These are phyloP conservation scores for Starmerella floricola DNA, from an alignment of 805 yeast genomes.

Conservation along the genomic window DNA sequence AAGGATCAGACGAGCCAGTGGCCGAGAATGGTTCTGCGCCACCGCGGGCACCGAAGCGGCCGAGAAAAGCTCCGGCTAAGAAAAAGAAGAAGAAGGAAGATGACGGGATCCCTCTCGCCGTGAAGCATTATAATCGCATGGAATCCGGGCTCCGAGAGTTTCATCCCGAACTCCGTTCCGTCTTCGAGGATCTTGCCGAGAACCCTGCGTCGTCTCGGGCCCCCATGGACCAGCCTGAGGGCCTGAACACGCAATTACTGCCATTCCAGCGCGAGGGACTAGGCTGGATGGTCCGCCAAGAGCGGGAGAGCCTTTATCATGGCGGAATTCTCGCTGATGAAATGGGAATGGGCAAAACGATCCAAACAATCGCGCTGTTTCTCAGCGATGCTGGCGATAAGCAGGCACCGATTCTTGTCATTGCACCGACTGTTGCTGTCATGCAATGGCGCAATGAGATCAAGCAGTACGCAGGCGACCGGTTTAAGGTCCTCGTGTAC, in stretches of 20 bases:
- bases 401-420: conserved; percentile 70
- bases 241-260: conserved; percentile 57
- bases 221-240: conserved; percentile 51
- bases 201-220: conserved; percentile 32
- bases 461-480: conserved; percentile 64
- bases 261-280: conserved; percentile 94
- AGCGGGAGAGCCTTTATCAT: conserved; percentile 50
- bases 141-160: conserved; percentile 55
- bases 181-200: conserved; percentile 52
- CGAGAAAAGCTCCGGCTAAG: neutral
- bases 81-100: conserved; percentile 8
- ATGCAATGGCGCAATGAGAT: conserved; percentile 98
- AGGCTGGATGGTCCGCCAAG: conserved; percentile 78
- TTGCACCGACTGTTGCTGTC: conserved; percentile 96
- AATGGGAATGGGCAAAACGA: conserved; percentile 99
- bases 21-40: neutral
- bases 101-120: conserved; percentile 15
- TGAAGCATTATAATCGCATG: conserved; percentile 37
- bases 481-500: conserved; percentile 54
- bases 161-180: conserved; percentile 67
- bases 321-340: conserved; percentile 97
- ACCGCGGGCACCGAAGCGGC: conserved; percentile 2
- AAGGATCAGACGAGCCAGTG: neutral
- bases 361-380: conserved; percentile 83
- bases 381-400: conserved; percentile 43